Evolutionary conservation across 2,329 filamentous ascomycete species (phyloP), one percentile per base, ranked within the genome.

Genomic region (Colletotrichum nymphaeae): DNA sequence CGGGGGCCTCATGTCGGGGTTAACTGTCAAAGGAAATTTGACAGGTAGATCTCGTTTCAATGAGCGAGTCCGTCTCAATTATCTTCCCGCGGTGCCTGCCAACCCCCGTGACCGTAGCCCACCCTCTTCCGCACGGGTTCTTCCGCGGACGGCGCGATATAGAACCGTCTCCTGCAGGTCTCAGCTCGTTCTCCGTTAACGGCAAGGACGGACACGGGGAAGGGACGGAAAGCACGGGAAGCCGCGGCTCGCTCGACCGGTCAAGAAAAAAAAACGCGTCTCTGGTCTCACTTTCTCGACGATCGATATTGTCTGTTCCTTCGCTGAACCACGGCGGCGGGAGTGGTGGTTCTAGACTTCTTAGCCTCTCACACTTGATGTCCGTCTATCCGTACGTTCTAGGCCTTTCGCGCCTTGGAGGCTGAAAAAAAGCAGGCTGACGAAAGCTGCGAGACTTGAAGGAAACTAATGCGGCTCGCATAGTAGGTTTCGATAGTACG

Each of bases 11-110:
- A 28, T 9, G 24, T 28, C 24, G n/a, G 53, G 53, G 24, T 52
- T 22, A 16, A 46, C 42, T 67, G 65, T 68, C 65, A 62, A 55
- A 62, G 56, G 65, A 52, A 67, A 60, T 42, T 67, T 37, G 56
- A 67, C 57, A 68, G 65, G 65, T 32, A 46, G 57, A 68, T 68
- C 65, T 22, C 24, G 57, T 62, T 62, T 46, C 65, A 68, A 30
- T 46, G 42, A 37, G 49, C 22, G 14, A 24, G 42, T 19, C 37
- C 22, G 35, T 22, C n/a, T n/a, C 22, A 30, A 22, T 60, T 26
- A 19, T 56, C 24, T 8, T 28, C 19, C 22, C 64, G 37, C 37
- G 37, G 64, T 16, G 3, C 19, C 22, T 26, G 63, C 30, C 55
- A 37, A 37, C 14, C 35, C 35, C 35, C 35, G 35, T 37, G 35